Evolutionary conservation across 495 filamentous ascomycete species (phyloP).

Genomic region (Penicillium argentinense): DNA sequence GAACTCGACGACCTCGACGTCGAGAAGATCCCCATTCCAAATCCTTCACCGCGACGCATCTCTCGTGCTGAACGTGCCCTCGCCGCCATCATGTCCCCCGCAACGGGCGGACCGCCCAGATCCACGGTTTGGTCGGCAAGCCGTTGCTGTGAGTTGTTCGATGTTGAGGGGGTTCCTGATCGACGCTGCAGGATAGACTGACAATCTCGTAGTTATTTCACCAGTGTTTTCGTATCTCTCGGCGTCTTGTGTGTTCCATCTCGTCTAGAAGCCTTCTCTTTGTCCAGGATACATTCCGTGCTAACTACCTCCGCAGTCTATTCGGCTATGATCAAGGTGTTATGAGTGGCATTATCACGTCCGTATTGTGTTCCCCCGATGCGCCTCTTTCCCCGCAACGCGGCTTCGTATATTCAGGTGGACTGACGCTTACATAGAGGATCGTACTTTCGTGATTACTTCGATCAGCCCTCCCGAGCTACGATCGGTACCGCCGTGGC

Average conservation of each 20-base stretch:
- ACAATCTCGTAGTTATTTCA: conserved; percentile 75
- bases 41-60: conserved; percentile 59
- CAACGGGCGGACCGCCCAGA: conserved; percentile 59
- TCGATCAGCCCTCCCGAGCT: conserved; percentile 78
- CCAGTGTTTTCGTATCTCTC: conserved; percentile 95
- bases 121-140: conserved; percentile 93
- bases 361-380: conserved; percentile 34
- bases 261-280: neutral
- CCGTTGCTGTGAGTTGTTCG: conserved; percentile 74
- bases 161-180: neutral
- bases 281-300: neutral
- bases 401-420: neutral
- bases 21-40: conserved; percentile 80
- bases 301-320: conserved; percentile 34
- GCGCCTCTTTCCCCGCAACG: neutral
- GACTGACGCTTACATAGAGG: conserved; percentile 54
- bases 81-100: conserved; percentile 83
- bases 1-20: conserved; percentile 53
- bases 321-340: conserved; percentile 99
- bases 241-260: conserved; percentile 66
- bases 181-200: conserved; percentile 11
- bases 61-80: conserved; percentile 65
- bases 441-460: conserved; percentile 84
- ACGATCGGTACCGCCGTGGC: conserved; percentile 95
- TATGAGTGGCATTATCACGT: conserved; percentile 99